Conservation (phyloP, 345 rosid species). For the Dipteronia sinensis region DNA sequence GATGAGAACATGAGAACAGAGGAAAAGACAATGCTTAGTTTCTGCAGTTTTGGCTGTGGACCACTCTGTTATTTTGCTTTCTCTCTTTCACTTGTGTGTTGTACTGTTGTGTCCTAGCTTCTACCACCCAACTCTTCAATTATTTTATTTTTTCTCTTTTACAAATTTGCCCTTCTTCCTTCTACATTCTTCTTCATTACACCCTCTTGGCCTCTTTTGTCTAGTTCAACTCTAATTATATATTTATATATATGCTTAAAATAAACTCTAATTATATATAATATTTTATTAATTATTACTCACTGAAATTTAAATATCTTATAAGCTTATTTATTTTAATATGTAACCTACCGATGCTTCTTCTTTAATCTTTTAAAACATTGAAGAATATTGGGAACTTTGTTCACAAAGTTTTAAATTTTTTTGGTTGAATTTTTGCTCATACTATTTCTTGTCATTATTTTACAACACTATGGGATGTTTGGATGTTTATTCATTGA, state of each 20-base stretch:
- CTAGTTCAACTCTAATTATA: no score
- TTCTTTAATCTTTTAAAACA: background rate
- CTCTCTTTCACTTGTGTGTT: background rate
- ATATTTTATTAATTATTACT: no score
- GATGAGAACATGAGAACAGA: slow-evolving; percentile 41
- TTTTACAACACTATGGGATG: background rate
- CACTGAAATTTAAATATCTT: background rate
- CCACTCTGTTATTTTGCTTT: slow-evolving; percentile 15
- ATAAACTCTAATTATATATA: no score
- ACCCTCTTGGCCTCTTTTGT: background rate
- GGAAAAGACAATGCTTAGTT: slow-evolving; percentile 50
- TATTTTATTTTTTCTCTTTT: slow-evolving; percentile 20
- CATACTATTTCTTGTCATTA: no score
- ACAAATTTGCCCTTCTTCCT: slow-evolving; percentile 22
- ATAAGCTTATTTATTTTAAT: no score
- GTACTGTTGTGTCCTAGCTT: background rate
- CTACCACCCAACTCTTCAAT: slow-evolving; percentile 19
- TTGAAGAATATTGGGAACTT: background rate
- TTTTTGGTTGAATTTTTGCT: background rate
- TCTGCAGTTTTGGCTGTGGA: slow-evolving; percentile 37
- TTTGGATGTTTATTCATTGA: no score
- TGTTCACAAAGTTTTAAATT: no score
- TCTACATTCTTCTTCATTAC: background rate
- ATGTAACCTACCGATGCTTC: no score
- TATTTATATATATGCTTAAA: no score